phyloP scores from a whole-genome alignment of 2,329 filamentous ascomycete species.

The Aspergillus neotritici region DNA sequence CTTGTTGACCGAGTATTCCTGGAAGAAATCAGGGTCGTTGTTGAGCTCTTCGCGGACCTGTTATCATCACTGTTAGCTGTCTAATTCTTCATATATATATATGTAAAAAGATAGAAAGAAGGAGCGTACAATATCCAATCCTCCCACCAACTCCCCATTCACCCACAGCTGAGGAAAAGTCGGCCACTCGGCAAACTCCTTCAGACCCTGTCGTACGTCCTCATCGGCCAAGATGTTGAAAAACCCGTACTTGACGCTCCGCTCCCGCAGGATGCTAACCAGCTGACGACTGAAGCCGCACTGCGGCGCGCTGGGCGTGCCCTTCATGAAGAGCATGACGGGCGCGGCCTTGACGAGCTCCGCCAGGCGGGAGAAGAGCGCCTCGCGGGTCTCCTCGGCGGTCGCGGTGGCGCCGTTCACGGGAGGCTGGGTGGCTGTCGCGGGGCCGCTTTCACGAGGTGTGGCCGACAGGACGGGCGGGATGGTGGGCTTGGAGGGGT shows the following conservation, averaged over 20 bases:
- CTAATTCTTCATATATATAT: neutral
- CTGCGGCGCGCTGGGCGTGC: constrained; percentile 79
- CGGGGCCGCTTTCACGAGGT: constrained; percentile 31
- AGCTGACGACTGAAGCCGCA: constrained; percentile 91
- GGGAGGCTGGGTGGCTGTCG: constrained; percentile 28
- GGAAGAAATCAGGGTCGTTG: constrained; percentile 76
- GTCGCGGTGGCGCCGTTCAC: constrained; percentile 22
- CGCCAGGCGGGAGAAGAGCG: constrained; percentile 70
- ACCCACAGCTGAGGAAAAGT: constrained; percentile 96
- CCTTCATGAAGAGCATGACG: constrained; percentile 99
- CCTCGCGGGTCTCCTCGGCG: constrained; percentile 66
- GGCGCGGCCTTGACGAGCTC: constrained; percentile 91
- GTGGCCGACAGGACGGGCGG: constrained; percentile 37
- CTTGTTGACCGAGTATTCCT: constrained; percentile 56
- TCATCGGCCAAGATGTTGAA: constrained; percentile 99
- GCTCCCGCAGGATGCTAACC: constrained; percentile 78
- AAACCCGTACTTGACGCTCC: constrained; percentile 92
- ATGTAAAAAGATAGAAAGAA: neutral
- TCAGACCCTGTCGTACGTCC: constrained; percentile 90
- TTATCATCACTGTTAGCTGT: constrained; percentile 10
- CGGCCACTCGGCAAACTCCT: constrained; percentile 97
- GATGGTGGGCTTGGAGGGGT: constrained; percentile 31
- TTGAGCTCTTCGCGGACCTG: constrained; percentile 92
- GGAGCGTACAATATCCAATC: constrained; percentile 82
- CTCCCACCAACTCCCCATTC: constrained; percentile 82